These are phyloP conservation scores for Tardiomyces digboiensis DNA, from an alignment of 1,139 yeast genomes.

Conservation along the genomic window DNA sequence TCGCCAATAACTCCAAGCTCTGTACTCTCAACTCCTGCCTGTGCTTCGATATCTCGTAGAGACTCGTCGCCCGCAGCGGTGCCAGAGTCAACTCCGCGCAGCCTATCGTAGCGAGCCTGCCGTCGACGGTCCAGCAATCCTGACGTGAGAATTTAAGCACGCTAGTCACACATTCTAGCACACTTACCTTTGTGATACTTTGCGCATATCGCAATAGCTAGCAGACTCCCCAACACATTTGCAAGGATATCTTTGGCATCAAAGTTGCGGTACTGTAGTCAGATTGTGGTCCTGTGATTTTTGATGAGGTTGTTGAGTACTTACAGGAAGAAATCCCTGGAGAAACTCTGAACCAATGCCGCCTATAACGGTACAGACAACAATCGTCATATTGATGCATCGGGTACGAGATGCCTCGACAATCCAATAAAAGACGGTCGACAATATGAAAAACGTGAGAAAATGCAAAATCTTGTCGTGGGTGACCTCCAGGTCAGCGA, in stretches of 20 bases:
- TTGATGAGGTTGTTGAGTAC: constrained; percentile 1
- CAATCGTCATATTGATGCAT: constrained; percentile 33
- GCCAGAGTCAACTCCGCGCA: constrained; percentile 12
- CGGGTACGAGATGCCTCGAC: constrained; percentile 36
- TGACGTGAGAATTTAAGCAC: neutral
- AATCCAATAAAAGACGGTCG: constrained; percentile 46
- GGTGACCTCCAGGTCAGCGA: constrained; percentile 37
- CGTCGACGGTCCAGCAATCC: constrained; percentile 20
- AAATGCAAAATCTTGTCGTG: constrained; percentile 50
- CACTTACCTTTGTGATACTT: constrained; percentile 27
- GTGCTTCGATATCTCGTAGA: constrained; percentile 8
- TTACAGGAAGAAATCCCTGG: constrained; percentile 29
- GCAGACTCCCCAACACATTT: constrained; percentile 26
- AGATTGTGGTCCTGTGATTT: neutral
- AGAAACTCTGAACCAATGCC: constrained; percentile 44
- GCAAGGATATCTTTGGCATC: constrained; percentile 28
- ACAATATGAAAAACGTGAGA: constrained; percentile 38
- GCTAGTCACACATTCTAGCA: too few relatives aligned
- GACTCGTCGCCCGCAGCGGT: constrained; percentile 21
- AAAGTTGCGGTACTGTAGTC: constrained; percentile 22
- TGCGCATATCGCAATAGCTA: constrained; percentile 23
- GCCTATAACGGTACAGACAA: constrained; percentile 37
- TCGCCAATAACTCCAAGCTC: constrained; percentile 6
- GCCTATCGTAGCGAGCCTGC: constrained; percentile 20
- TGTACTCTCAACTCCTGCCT: constrained; percentile 1